phyloP scores from a whole-genome alignment of 2,329 filamentous ascomycete genomes.

The Beauveria varroae region DNA sequence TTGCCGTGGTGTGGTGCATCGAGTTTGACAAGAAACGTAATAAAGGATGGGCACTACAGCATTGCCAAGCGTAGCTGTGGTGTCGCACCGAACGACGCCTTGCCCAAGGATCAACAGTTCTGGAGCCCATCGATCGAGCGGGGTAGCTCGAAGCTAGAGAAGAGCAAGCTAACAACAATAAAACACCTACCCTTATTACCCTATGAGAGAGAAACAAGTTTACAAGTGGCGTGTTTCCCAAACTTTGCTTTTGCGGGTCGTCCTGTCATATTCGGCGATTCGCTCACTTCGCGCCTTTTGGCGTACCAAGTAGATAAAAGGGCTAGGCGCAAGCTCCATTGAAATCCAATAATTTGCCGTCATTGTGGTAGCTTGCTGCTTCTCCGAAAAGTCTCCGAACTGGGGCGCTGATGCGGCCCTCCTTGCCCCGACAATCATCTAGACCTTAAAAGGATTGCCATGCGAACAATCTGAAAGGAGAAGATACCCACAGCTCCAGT shows the following conservation, averaged over 20 bases:
- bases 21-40: not conserved
- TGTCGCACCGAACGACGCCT: not conserved
- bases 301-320: too few relatives aligned
- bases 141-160: conserved; percentile 5
- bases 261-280: not conserved
- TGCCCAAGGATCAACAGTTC: conserved; percentile 1
- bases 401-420: not conserved
- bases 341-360: not conserved
- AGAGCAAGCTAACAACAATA: not conserved
- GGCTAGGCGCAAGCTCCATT: not conserved
- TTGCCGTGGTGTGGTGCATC: too few relatives aligned
- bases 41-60: not conserved
- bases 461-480: not conserved
- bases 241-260: not conserved
- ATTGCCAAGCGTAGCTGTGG: not conserved
- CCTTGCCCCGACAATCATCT: not conserved
- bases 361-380: too few relatives aligned
- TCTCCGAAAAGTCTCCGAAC: conserved; percentile 9
- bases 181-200: too few relatives aligned
- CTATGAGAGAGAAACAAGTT: not conserved
- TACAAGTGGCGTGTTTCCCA: not conserved
- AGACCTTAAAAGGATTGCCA: not conserved
- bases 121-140: conserved; percentile 10
- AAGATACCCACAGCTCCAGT: not conserved
- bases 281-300: not conserved